Percentiles rank a stretch among this genome's conserved stretches.
Conservation (phyloP, 164 flowering plant species). For the Tinospora cordifolia region DNA sequence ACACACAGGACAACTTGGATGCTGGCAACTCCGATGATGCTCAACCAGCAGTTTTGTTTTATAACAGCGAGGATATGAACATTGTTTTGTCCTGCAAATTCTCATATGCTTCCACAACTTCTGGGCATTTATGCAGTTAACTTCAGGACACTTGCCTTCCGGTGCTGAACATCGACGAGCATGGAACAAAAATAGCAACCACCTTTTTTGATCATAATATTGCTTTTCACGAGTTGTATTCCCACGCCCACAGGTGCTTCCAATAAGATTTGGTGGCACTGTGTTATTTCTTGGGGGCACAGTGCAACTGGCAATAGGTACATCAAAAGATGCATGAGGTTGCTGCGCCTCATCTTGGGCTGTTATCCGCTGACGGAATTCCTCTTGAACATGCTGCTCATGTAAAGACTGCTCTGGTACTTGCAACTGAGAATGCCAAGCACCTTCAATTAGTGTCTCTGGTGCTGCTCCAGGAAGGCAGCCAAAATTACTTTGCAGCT, state of each 20-base stretch:
- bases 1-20: slow-evolving; percentile 66
- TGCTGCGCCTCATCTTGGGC: slow-evolving; percentile 66
- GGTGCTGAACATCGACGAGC: slow-evolving; percentile 70
- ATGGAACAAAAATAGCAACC: slow-evolving; percentile 77
- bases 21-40: slow-evolving; percentile 49
- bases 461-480: slow-evolving; percentile 43
- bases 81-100: slow-evolving; percentile 34
- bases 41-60: slow-evolving; percentile 34
- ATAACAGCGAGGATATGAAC: slow-evolving; percentile 58
- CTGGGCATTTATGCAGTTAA: slow-evolving; percentile 44
- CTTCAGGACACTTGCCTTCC: slow-evolving; percentile 62
- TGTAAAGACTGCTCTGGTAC: slow-evolving; percentile 31
- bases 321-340: slow-evolving; percentile 55
- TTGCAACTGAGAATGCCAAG: slow-evolving; percentile 46
- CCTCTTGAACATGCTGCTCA: slow-evolving; percentile 64
- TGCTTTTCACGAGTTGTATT: slow-evolving; percentile 33
- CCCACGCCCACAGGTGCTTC: slow-evolving; percentile 24
- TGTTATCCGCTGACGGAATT: slow-evolving; percentile 48
- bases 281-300: slow-evolving; percentile 26
- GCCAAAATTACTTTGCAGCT: slow-evolving; percentile 40
- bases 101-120: slow-evolving; percentile 55
- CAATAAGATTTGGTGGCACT: slow-evolving; percentile 26
- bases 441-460: slow-evolving; percentile 38
- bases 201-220: slow-evolving; percentile 46
- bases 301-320: slow-evolving; percentile 34